Evolutionary conservation across 192 early-diverging fungal genomes (phyloP), one percentile per base, ranked within the genome.

Genomic region (Umbelopsis ramanniana): DNA sequence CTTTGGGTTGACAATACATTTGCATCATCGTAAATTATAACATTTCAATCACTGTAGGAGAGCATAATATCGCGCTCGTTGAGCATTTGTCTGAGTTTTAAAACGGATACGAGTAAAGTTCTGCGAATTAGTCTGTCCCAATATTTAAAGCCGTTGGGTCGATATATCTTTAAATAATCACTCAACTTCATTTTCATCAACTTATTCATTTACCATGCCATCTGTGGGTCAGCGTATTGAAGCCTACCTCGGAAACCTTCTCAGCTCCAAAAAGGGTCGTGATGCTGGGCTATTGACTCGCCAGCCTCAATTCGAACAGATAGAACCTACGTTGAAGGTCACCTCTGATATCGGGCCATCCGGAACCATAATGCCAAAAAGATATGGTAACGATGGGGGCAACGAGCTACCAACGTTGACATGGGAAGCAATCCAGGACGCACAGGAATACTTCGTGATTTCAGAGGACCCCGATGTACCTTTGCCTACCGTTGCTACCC

Each of bases 391-490:
- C 43, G 67, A 68, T 46, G 67, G 46, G 21, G 67, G 2, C 21
- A 38, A 68, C 21, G 14, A 17, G 19, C 46, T 68, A 2, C 67
- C 67, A 23, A 8, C 21, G 0, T 19, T 68, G 67, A 11, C n/a
- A 47, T 68, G 67, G 67, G 46, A 46, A 1, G 1, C 19, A 19
- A 45, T 68, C 8, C 45, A 19, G 2, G 45, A 33, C 8, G 45
- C 67, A 38, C 14, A 24, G 12, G 67, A 45, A 48, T 68, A 68
- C 26, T 15, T 48, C 33, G 3, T 68, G 45, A 26, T 68, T 4
- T 0, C 22, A 17, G 45, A 68, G 9, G 38, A 68, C 17, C 67
- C 67, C 12, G 67, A 68, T 29, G 67, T 15, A 3, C 67, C 67
- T 48, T 9, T 68, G 2, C 17, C 29, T 10, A 1, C 46, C 12